Evolutionary conservation across 306 rosid genomes (phyloP).

Genomic region (Cucurbita maxima): DNA sequence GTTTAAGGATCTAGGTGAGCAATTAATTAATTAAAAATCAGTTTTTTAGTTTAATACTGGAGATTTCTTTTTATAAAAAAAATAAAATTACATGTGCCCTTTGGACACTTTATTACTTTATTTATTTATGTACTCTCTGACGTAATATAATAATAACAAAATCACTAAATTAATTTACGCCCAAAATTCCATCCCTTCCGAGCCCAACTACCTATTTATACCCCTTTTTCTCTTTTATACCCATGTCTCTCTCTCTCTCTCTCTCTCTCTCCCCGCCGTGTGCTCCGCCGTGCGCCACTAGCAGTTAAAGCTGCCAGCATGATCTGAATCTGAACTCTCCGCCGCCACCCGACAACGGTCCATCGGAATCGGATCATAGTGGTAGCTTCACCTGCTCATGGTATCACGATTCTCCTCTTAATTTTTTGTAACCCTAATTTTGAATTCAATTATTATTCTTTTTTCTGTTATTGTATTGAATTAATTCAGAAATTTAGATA

Average conservation of each 20-base stretch:
- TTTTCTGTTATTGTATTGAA: background rate
- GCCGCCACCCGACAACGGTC: background rate
- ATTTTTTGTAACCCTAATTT: background rate
- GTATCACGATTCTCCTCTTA: slow-evolving; percentile 23
- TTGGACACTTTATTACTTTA: no score
- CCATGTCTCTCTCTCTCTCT: background rate
- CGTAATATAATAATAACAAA: slow-evolving; percentile 7
- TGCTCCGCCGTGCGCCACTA: slow-evolving; percentile 31
- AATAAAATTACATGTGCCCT: no score
- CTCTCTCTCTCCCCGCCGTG: background rate
- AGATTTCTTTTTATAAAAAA: no score
- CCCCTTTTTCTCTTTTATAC: background rate
- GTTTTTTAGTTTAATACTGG: no score
- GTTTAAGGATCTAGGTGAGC: no score
- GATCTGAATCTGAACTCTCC: slow-evolving; percentile 46
- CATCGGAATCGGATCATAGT: slow-evolving; percentile 58
- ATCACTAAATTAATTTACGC: slow-evolving; percentile 12
- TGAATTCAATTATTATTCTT: background rate
- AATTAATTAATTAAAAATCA: no score
- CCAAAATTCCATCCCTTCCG: background rate
- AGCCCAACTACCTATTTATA: background rate
- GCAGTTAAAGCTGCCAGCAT: slow-evolving; percentile 77
- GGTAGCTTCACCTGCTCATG: slow-evolving; percentile 55
- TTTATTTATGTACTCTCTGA: no score
- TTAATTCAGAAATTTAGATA: background rate